Evolutionary conservation across 108 stramenopile genomes (phyloP).

Genomic region (Cyclotella baltica): DNA sequence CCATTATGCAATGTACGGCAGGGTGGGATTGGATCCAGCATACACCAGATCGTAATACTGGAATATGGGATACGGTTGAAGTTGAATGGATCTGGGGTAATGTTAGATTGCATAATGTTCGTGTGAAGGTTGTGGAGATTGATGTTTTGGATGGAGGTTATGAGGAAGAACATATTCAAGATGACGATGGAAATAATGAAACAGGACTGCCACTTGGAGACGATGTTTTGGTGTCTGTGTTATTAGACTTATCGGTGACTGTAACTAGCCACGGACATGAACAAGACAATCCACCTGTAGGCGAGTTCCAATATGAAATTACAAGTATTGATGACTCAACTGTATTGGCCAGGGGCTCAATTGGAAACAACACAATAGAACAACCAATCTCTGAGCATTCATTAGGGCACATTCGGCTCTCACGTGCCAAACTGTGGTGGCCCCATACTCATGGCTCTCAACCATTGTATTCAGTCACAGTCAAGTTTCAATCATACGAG

Average conservation of each 20-base stretch:
- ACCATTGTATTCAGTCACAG: conserved; percentile 34
- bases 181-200: neutral
- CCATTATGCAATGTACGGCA: conserved; percentile 54
- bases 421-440: conserved; percentile 58
- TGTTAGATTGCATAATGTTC: conserved; percentile 40
- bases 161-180: neutral
- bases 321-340: neutral
- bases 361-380: conserved; percentile 30
- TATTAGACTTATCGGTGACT: conserved; percentile 33
- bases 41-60: conserved; percentile 59
- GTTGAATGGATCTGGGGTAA: conserved; percentile 36
- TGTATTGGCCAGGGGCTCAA: conserved; percentile 28
- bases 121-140: conserved; percentile 17
- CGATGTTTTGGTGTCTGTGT: conserved; percentile 32
- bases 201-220: conserved; percentile 35
- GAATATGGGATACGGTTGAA: conserved; percentile 53
- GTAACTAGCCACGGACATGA: conserved; percentile 14
- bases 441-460: conserved; percentile 48
- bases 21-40: conserved; percentile 72
- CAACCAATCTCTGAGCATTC: neutral
- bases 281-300: conserved; percentile 3
- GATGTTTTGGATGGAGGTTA: neutral
- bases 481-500: conserved; percentile 24
- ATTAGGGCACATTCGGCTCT: conserved; percentile 18
- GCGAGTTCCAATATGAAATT: conserved; percentile 21